Conservation (phyloP, 805 yeast species). For the Lipomyces sp. region DNA sequence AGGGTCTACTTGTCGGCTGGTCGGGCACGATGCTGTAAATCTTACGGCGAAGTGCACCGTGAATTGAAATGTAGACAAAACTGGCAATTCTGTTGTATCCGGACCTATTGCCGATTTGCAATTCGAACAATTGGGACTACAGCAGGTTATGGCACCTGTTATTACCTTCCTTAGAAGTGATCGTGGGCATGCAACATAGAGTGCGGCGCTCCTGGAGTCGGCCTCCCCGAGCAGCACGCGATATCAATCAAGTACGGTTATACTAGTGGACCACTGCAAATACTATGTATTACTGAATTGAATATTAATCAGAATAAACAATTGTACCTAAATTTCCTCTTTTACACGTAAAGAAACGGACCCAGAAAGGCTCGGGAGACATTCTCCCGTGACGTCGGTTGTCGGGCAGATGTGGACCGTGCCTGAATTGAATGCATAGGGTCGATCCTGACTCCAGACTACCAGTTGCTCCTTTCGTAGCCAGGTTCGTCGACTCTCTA, state of each 20-base stretch:
- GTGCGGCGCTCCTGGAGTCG: background rate
- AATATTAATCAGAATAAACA: background rate
- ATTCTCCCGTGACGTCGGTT: background rate
- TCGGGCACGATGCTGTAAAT: no score
- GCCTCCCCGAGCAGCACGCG: no score
- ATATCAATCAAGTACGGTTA: background rate
- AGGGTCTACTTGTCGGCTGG: no score
- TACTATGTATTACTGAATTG: background rate
- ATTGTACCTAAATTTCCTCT: background rate
- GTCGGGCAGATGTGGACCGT: slow-evolving; percentile 4
- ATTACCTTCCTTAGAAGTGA: no score
- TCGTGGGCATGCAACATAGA: background rate
- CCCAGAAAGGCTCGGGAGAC: background rate
- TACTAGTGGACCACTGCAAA: background rate
- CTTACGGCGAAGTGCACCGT: no score
- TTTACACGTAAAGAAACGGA: background rate
- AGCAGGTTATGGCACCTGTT: no score
- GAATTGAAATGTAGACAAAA: no score
- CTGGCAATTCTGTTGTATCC: no score
- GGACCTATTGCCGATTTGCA: no score
- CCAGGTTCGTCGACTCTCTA: background rate
- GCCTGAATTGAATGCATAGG: background rate
- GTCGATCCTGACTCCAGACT: background rate
- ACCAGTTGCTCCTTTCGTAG: background rate
- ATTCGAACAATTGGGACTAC: no score